phyloP scores from a whole-genome alignment of 352 stramenopile genomes.

The Bremia lactucae region DNA sequence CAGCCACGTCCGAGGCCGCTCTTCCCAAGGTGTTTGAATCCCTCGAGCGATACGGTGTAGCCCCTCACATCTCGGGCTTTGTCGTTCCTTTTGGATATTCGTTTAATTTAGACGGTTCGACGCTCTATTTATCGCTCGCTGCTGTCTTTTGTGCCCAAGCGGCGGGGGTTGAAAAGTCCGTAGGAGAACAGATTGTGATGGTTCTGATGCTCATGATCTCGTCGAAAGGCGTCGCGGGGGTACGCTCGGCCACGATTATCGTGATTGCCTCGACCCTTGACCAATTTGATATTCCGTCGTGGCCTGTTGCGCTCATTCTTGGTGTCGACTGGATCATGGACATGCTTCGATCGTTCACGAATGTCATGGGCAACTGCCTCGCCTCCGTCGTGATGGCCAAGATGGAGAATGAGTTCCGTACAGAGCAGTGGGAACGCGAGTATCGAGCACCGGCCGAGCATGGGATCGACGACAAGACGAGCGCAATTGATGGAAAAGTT shows the following conservation, averaged over 20 bases:
- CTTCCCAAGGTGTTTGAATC: slow-evolving; percentile 51
- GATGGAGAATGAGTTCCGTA: slow-evolving; percentile 50
- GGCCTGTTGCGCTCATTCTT: slow-evolving; percentile 44
- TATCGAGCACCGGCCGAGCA: not conserved
- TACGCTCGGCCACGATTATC: slow-evolving; percentile 36
- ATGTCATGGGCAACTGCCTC: slow-evolving; percentile 47
- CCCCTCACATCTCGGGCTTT: slow-evolving; percentile 36
- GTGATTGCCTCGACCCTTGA: slow-evolving; percentile 37
- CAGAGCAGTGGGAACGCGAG: slow-evolving; percentile 29
- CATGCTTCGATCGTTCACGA: slow-evolving; percentile 43
- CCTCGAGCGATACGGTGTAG: slow-evolving; percentile 41
- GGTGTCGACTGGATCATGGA: slow-evolving; percentile 55
- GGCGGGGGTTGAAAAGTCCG: slow-evolving; percentile 28
- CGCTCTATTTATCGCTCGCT: slow-evolving; percentile 37
- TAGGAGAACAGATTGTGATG: slow-evolving; percentile 53
- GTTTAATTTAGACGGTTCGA: slow-evolving; percentile 52
- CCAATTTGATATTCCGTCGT: slow-evolving; percentile 46
- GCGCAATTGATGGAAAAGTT: slow-evolving; percentile 13
- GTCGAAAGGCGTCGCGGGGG: slow-evolving; percentile 42
- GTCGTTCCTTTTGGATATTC: slow-evolving; percentile 56
- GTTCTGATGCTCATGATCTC: slow-evolving; percentile 50
- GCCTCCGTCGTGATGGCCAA: slow-evolving; percentile 53
- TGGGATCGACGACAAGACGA: slow-evolving; percentile 10
- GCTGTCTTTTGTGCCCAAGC: slow-evolving; percentile 49
- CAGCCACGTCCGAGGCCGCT: slow-evolving; percentile 40